These are phyloP conservation scores for Pelagophyceae sp. DNA, from an alignment of 352 stramenopile genomes.

Conservation along the genomic window DNA sequence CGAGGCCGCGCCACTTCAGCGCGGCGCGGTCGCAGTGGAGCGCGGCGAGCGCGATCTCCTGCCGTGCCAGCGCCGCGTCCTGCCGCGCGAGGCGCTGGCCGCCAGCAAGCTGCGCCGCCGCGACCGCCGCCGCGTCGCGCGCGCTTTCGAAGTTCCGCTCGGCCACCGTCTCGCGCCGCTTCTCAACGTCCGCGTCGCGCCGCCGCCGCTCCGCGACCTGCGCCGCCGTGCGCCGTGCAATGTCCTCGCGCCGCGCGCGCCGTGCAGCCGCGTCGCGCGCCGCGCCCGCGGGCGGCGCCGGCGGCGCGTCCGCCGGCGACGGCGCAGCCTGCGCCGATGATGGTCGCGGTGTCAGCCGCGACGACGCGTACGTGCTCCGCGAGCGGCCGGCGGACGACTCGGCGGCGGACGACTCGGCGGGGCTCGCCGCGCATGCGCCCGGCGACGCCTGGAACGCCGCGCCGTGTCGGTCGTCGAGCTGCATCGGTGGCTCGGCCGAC, in stretches of 20 bases:
- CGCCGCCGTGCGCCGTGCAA: neutral
- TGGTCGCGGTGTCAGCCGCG: neutral
- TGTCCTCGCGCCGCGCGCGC: neutral
- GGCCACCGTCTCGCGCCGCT: no score
- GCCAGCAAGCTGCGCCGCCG: neutral
- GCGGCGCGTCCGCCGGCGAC: no score
- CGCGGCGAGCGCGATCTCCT: neutral
- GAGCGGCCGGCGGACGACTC: neutral
- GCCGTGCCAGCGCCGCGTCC: no score
- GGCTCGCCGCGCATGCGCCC: neutral
- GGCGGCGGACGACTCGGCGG: neutral
- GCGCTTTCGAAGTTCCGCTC: neutral
- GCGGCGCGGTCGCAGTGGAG: slow-evolving; percentile 10
- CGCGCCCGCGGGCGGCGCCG: no score
- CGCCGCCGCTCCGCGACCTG: neutral
- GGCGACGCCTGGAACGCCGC: no score
- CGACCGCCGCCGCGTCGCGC: neutral
- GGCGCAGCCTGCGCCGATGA: no score
- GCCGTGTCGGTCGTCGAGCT: neutral
- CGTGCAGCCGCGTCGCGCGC: neutral
- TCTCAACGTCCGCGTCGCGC: neutral
- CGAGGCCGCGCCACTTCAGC: neutral
- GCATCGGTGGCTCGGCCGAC: no score
- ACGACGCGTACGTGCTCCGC: neutral
- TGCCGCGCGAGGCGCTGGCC: neutral